Percentiles rank a stretch among this genome's conserved stretches.
Conservation (phyloP, 805 yeast genomes). For the Kuraishia piskuri region DNA sequence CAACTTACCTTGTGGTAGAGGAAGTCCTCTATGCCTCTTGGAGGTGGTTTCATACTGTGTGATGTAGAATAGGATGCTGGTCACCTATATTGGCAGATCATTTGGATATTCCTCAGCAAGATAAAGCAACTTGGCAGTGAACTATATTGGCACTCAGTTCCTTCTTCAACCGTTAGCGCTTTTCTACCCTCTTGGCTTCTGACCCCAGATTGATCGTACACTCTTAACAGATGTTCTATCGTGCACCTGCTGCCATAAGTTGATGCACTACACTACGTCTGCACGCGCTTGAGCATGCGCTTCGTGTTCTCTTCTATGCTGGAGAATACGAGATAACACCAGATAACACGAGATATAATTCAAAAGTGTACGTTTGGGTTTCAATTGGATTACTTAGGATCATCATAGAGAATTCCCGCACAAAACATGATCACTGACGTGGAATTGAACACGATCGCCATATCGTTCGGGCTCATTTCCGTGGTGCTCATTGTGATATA, state of each 20-base stretch:
- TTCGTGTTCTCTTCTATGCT: background rate
- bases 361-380: background rate
- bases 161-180: too few relatives aligned
- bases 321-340: background rate
- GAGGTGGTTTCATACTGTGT: background rate
- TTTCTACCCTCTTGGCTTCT: background rate
- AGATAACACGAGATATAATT: too few relatives aligned
- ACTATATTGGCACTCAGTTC: too few relatives aligned
- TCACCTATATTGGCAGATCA: background rate
- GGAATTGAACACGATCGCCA: slow-evolving; percentile 67
- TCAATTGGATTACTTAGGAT: background rate
- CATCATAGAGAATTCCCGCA: background rate
- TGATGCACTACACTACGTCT: background rate
- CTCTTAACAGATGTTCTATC: background rate
- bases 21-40: slow-evolving; percentile 7
- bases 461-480: slow-evolving; percentile 65
- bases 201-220: background rate
- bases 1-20: slow-evolving; percentile 6
- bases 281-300: background rate
- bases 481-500: slow-evolving; percentile 64
- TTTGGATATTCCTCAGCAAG: too few relatives aligned
- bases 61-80: background rate
- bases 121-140: too few relatives aligned
- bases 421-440: slow-evolving; percentile 71
- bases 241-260: background rate